Evolutionary conservation across 371 early-diverging fungal species (phyloP), one percentile per base, ranked within the genome.

Genomic region (Lichtheimia corymbifera): DNA sequence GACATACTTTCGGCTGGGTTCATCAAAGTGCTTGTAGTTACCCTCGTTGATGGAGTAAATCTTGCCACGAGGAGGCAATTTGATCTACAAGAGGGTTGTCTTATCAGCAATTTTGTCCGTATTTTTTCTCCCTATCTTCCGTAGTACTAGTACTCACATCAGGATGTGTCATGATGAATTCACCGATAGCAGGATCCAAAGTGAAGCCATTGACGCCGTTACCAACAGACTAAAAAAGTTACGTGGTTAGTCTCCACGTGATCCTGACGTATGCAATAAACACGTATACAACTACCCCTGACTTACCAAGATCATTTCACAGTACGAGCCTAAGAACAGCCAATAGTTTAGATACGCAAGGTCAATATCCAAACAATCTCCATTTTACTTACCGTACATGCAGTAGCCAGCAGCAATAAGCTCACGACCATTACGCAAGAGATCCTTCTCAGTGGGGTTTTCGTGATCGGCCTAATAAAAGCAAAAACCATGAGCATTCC

Each of bases 31-130:
- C 67, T 88, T 84, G 66, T 93, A 91, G 82, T 98, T 97, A 49
- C 98, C 98, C 72, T 98, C 98, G 72, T 98, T 98, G 70, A 97
- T 88, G 42, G 98, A 97, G 79, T 97, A 98, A 70, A 98, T 98
- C 83, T 96, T 97, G 62, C 93, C 94, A 22, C 92, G 87, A n/a
- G 81, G 54, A 50, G 94, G 93, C 53, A 94, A 79, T 58, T 69
- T 71, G 55, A 94, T 93, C 85, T 88, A 66, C 22, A 57, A 47
- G n/a, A 13, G n/a, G 1, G 44, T 43, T 43, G 44, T 5, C 18
- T 47, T 47, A 22, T n/a, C 47, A 22, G 17, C 7, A 22, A 47
- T 2, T 12, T 22, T n/a, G 17, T 17, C 11, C 55, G 28, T 43
- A 17, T 30, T 17, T 25, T 30, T 55, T n/a, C 27, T 14, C 18